phyloP scores from a whole-genome alignment of 306 rosid genomes.

The Cucurbita pepo region DNA sequence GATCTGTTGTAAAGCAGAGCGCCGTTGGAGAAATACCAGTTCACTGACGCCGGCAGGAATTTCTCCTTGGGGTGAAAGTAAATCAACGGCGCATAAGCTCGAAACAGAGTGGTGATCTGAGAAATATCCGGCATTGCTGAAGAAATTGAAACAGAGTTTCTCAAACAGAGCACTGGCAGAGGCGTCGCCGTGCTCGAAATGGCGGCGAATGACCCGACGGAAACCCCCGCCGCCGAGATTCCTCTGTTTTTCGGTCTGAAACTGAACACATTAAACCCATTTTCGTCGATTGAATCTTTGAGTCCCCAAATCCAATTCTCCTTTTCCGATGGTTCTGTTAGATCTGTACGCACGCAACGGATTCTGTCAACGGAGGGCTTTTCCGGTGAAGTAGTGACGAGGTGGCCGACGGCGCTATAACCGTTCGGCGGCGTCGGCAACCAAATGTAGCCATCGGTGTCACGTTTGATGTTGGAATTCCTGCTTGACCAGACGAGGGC shows the following conservation, averaged over 20 bases:
- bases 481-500: constrained; percentile 45
- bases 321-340: constrained; percentile 41
- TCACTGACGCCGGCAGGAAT: constrained; percentile 40
- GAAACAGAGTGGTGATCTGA: constrained; percentile 32
- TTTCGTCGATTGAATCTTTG: constrained; percentile 2
- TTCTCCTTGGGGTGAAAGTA: constrained; percentile 54
- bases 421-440: constrained; percentile 49
- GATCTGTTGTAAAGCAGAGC: constrained; percentile 28
- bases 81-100: constrained; percentile 41
- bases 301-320: constrained; percentile 47
- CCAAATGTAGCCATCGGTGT: constrained; percentile 50
- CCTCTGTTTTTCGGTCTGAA: constrained; percentile 41
- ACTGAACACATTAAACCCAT: constrained; percentile 28
- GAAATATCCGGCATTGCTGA: constrained; percentile 35
- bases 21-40: constrained; percentile 56
- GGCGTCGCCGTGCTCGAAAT: not conserved
- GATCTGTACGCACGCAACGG: constrained; percentile 44
- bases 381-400: constrained; percentile 31
- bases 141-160: constrained; percentile 15
- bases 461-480: constrained; percentile 19
- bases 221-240: constrained; percentile 29
- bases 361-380: constrained; percentile 47
- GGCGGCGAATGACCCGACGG: constrained; percentile 45
- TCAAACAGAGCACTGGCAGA: constrained; percentile 35
- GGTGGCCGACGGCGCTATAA: constrained; percentile 48